A percentile compares a stretch with the other conserved stretches of the same genome.
phyloP scores from a whole-genome alignment of 345 rosid species.

The Salix viminalis region DNA sequence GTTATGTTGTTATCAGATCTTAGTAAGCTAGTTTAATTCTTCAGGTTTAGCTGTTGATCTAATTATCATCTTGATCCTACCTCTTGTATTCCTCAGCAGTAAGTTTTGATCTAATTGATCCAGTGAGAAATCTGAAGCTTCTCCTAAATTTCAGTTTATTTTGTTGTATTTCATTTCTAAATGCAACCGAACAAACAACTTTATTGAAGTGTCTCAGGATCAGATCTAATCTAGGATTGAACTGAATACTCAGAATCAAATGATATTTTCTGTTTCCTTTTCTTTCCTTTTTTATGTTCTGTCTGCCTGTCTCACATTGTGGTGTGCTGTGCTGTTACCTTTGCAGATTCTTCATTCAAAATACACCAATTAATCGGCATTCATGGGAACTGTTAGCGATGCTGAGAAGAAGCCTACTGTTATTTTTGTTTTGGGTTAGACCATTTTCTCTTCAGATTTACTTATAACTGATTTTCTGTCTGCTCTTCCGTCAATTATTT shows the following conservation, averaged over 20 bases:
- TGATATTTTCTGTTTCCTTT: neutral
- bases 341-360: neutral
- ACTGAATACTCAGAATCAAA: neutral
- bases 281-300: neutral
- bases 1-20: neutral
- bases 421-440: conserved; percentile 84
- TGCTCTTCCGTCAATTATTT: neutral
- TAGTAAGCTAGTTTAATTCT: neutral
- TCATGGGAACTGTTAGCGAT: conserved; percentile 54
- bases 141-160: too few relatives aligned
- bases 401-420: conserved; percentile 61
- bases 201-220: neutral
- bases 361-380: conserved; percentile 7
- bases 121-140: too few relatives aligned
- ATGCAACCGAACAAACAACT: too few relatives aligned
- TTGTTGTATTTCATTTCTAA: too few relatives aligned
- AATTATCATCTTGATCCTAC: neutral
- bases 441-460: neutral
- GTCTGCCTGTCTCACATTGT: neutral
- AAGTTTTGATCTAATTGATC: too few relatives aligned
- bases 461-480: neutral
- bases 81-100: too few relatives aligned
- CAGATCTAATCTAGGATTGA: neutral
- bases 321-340: neutral
- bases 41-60: too few relatives aligned